Base-by-base conservation (phyloP, 768 basidiomycete species). In the Leccinellum rugosiceps region DNA sequence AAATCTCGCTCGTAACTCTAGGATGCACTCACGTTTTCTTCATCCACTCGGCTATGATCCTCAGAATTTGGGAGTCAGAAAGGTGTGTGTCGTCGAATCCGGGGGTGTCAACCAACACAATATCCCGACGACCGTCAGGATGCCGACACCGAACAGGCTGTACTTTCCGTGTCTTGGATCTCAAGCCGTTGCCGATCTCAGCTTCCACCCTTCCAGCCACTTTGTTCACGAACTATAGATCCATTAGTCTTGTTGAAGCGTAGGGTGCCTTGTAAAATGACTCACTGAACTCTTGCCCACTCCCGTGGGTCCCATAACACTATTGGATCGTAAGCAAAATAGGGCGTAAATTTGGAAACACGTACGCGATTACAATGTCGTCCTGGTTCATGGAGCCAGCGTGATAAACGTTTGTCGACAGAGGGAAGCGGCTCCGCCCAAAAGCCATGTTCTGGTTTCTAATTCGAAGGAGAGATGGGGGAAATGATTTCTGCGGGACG, bases 211-310 rank as follows among this genome's bases (percentile, higher is more conserved):
- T 50, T 31, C 57, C 59, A 32, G 52, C 31, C 4, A 43, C 55
- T 10, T 2, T 21, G 55, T 59, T 65, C 26, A 65, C 44, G n/a
- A 65, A 65, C 64, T 65, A 10, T 21, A 2, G 28, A 38, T 17
- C 9, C 17, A n/a, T 56, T 21, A 41, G 30, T 21, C 17, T 13
- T 14, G 0, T 13, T 11, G 13, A 13, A 35, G 7, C 1, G 3
- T 41, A 17, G 19, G 19, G 3, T 52, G 5, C 25, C 9, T 17
- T 7, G 2, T 2, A 5, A 13, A 48, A 10, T n/a, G 15, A 62
- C 64, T 59, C 50, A 62, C 63, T 4, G 64, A 65, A 46, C 63
- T 64, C 41, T 65, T 64, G 1, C 63, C 63, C 4, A 35, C 41
- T 3, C 63, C 60, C 5, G 63, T 65, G 17, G 49, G 41, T 2